Conservation (phyloP, 164 flowering plant genomes). For the Vitis rotundifolia region DNA sequence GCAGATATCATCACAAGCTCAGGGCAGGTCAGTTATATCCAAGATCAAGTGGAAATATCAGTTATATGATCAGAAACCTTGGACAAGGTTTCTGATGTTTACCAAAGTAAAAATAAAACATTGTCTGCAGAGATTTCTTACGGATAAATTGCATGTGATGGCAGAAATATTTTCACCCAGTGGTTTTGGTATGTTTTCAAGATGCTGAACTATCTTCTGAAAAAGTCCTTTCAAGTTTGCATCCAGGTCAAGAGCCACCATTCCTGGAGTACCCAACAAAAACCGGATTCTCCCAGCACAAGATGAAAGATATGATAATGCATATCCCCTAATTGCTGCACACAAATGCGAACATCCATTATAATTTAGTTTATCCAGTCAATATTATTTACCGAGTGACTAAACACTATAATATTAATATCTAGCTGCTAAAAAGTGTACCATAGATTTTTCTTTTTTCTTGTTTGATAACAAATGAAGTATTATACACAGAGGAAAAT, state of each 20-base stretch:
- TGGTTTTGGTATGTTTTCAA: constrained; percentile 91
- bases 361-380: not conserved
- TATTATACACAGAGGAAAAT: no score
- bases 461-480: no score
- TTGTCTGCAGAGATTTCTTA: constrained; percentile 42
- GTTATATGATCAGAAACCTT: not conserved
- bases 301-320: constrained; percentile 87
- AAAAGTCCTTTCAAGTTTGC: constrained; percentile 75
- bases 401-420: not conserved
- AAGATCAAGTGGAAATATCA: not conserved
- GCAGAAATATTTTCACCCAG: constrained; percentile 89
- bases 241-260: constrained; percentile 98
- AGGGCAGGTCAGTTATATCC: not conserved
- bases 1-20: not conserved
- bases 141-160: constrained; percentile 84
- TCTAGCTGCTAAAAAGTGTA: not conserved
- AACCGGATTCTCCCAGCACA: constrained; percentile 94
- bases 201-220: constrained; percentile 81
- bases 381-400: not conserved
- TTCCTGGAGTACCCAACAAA: constrained; percentile 92
- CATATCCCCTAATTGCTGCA: constrained; percentile 97
- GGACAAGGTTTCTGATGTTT: not conserved
- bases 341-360: constrained; percentile 5
- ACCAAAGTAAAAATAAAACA: not conserved
- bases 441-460: no score